Evolutionary conservation across 225 moss, liverwort and hornwort genomes (phyloP), one percentile per base, ranked within the genome.

Genomic region (Marchantia paleacea): DNA sequence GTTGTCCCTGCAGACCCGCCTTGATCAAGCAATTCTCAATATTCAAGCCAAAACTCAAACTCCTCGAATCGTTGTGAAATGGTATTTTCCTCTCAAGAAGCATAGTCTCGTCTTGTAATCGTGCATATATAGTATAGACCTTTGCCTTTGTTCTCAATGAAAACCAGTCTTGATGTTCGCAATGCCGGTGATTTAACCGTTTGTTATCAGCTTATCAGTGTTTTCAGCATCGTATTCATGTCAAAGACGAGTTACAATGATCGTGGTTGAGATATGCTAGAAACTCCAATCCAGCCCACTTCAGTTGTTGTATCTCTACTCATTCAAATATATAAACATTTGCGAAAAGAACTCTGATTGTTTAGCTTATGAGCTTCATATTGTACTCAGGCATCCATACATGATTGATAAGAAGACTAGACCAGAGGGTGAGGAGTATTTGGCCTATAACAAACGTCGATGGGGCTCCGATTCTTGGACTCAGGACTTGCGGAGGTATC

Each of bases 391-490:
- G 87, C 87, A 84, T 69, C 87, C 84, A 3, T 87, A 87, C 61
- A 87, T 87, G 81, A 84, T 87, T 51, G 87, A 87, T 63, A 66
- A 61, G 58, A 82, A 78, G 72, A 84, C 82, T 57, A 87, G 80
- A 66, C 24, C 72, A 12, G 68, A 52, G 22, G 87, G 87, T n/a
- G 84, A 87, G 52, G 87, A 87, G 12, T 87, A 84, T 69, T 39
- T 87, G 72, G 87, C 84, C 47, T 87, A 87, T 72, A 87, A 87
- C 77, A 72, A 53, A 69, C 82, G 82, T 58, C 69, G 87, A 66
- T 87, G 87, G 87, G 82, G 87, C 75, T 87, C 84, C 53, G 87
- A 87, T 73, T 74, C 77, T 47, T 87, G 87, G 87, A 87, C 84
- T 57, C 77, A 80, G 20, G 81, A 84, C 52, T 73, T 84, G 82